Conservation (phyloP, 441 rosid species). For the Pelargonium citronellum region DNA sequence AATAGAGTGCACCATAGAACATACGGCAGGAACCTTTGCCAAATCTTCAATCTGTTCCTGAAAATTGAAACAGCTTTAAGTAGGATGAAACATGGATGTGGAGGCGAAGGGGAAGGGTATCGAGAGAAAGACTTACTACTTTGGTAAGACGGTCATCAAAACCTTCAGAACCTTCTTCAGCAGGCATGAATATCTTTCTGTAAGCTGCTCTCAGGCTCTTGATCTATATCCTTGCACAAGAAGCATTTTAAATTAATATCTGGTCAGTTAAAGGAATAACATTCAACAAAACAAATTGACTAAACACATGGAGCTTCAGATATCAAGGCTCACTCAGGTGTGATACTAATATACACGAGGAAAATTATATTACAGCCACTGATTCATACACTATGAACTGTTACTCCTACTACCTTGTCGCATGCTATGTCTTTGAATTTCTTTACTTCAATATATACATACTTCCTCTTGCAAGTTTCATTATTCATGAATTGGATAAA, state of each 20-base stretch:
- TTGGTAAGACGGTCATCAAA: conserved; percentile 66
- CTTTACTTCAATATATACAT: background rate
- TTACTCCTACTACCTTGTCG: background rate
- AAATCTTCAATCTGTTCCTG: conserved; percentile 56
- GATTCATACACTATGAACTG: conserved; percentile 1
- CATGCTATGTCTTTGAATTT: background rate
- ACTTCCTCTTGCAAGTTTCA: background rate
- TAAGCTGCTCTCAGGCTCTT: conserved; percentile 69
- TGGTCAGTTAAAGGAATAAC: conserved; percentile 1
- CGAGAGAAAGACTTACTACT: conserved; percentile 46
- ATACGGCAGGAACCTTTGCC: conserved; percentile 45
- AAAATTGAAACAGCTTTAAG: conserved; percentile 22
- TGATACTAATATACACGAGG: background rate
- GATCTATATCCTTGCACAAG: conserved; percentile 40
- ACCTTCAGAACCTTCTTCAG: conserved; percentile 31
- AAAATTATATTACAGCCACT: background rate
- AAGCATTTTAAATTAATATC: conserved; percentile 8
- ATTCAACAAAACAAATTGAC: background rate
- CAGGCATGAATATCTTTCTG: conserved; percentile 76
- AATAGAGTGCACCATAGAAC: conserved; percentile 63
- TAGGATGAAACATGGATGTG: background rate
- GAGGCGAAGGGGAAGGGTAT: conserved; percentile 3
- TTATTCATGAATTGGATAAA: background rate
- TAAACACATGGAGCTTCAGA: background rate
- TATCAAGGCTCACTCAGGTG: background rate